Base-by-base conservation (phyloP, 2,329 filamentous ascomycete genomes). In the Colletotrichum sp. region DNA sequence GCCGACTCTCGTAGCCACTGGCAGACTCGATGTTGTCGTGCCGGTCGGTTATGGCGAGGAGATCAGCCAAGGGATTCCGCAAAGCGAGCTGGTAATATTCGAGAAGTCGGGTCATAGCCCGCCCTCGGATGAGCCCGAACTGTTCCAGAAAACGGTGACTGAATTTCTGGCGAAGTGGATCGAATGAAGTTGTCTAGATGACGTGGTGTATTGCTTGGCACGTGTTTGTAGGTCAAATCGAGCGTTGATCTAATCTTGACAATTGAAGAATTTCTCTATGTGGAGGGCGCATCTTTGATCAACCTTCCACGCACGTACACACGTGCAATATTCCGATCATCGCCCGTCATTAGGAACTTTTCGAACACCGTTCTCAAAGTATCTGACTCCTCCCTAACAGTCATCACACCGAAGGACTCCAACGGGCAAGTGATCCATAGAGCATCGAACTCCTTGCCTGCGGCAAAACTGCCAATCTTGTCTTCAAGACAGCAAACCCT, bases 301-400 rank as follows among this genome's bases (percentile, higher is more conserved):
- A 76, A 36, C 30, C 13, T 63, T 26, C 91, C 91, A 8, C 81
- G 79, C 0, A 92, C 89, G 81, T 86, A 92, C 0, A 93, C 91
- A 24, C 85, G 80, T 0, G 80, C 79, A 67, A 93, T 90, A 77
- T 93, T 93, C 6, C 92, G 84, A 79, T 93, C 92, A 79, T 93
- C 91, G 0, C 90, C 91, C 3, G 91, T 92, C 90, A 93, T 92
- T 34, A 93, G 78, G 74, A 92, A 93, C 83, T 93, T 93, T 71
- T 93, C 90, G 74, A 92, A 90, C 21, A 91, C 83, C 0, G 83
- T 87, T 63, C 81, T 79, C 1, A 83, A 55, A 0, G 82, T 82
- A 66, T 93, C 91, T 0, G 82, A 83, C 0, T 89, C 86, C 76
- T 92, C 88, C 1, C 89, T 78, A 13, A 89, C 87, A 0, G 90